These are phyloP conservation scores for Hypomontagnella monticulosa DNA, from an alignment of 495 filamentous ascomycete genomes.

Conservation along the genomic window DNA sequence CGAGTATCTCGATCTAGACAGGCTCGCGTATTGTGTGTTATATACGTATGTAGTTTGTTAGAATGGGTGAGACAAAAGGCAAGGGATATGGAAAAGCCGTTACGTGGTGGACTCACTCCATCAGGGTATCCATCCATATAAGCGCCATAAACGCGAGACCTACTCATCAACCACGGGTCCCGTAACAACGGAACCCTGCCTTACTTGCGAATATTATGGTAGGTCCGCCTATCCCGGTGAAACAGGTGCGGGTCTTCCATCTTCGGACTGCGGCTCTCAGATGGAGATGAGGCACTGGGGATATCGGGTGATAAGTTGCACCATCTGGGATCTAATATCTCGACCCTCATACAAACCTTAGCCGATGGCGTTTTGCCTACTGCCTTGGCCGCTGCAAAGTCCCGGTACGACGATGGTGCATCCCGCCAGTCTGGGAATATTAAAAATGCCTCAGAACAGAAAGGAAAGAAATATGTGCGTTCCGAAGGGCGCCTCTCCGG, in stretches of 20 bases:
- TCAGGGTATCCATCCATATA: neutral
- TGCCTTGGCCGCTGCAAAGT: constrained; percentile 13
- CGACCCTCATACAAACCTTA: constrained; percentile 7
- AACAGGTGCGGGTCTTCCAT: constrained; percentile 4
- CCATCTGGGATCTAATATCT: constrained; percentile 4
- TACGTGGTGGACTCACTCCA: neutral
- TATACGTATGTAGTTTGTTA: constrained; percentile 5
- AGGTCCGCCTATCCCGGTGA: neutral
- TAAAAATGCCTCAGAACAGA: constrained; percentile 13
- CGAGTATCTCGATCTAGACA: neutral
- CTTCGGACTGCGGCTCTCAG: constrained; percentile 17
- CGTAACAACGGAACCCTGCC: constrained; percentile 10
- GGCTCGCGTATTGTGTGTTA: neutral
- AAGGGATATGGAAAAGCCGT: constrained; percentile 1
- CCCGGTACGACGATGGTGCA: constrained; percentile 18
- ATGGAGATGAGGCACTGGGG: constrained; percentile 15
- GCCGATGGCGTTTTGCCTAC: constrained; percentile 18
- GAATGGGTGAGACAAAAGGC: neutral
- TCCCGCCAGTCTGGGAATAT: neutral
- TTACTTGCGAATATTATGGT: constrained; percentile 17
- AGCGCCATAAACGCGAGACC: too few species aligned
- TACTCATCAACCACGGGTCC: neutral
- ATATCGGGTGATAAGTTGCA: constrained; percentile 13
- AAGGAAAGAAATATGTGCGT: neutral
- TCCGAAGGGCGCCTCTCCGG: neutral